These are phyloP conservation scores for Candida lessepsii DNA, from an alignment of 805 yeast species.

Conservation along the genomic window DNA sequence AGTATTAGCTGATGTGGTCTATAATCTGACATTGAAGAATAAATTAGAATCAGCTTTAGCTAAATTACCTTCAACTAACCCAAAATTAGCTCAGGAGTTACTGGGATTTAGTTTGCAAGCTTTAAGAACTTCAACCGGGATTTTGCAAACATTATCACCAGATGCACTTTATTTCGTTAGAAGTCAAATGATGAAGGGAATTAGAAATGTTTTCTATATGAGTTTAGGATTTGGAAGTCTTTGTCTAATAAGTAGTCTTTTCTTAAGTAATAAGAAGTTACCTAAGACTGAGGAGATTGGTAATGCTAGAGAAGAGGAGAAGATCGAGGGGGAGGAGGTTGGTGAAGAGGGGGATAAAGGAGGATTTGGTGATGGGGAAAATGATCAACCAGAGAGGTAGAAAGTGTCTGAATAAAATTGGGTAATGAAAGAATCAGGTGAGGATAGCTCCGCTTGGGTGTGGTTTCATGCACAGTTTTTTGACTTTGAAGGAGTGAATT, in stretches of 20 bases:
- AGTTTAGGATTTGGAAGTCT: constrained; percentile 34
- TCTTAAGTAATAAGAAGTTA: constrained; percentile 37
- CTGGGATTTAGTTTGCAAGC: constrained; percentile 4
- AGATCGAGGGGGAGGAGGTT: not conserved
- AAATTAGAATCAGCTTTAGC: constrained; percentile 11
- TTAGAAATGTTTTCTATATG: constrained; percentile 42
- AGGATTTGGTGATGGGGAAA: too few relatives aligned
- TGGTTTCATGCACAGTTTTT: too few relatives aligned
- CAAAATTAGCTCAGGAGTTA: constrained; percentile 11
- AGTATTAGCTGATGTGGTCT: constrained; percentile 12
- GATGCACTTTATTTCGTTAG: constrained; percentile 25
- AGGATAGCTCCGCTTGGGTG: too few relatives aligned
- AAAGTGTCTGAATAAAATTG: too few relatives aligned
- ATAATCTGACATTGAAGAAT: constrained; percentile 10
- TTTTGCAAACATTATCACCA: constrained; percentile 17
- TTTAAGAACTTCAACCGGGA: constrained; percentile 6
- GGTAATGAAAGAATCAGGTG: too few relatives aligned
- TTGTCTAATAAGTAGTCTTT: constrained; percentile 27
- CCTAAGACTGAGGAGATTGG: constrained; percentile 10
- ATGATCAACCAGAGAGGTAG: too few relatives aligned
- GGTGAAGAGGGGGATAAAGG: too few relatives aligned
- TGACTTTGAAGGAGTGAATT: too few relatives aligned
- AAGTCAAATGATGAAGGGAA: constrained; percentile 30
- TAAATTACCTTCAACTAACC: constrained; percentile 8
- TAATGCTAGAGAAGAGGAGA: not conserved